Percentiles rank a stretch among this genome's conserved stretches.
These are phyloP conservation scores for Jatropha multifida DNA, from an alignment of 441 rosid species.

Conservation along the genomic window DNA sequence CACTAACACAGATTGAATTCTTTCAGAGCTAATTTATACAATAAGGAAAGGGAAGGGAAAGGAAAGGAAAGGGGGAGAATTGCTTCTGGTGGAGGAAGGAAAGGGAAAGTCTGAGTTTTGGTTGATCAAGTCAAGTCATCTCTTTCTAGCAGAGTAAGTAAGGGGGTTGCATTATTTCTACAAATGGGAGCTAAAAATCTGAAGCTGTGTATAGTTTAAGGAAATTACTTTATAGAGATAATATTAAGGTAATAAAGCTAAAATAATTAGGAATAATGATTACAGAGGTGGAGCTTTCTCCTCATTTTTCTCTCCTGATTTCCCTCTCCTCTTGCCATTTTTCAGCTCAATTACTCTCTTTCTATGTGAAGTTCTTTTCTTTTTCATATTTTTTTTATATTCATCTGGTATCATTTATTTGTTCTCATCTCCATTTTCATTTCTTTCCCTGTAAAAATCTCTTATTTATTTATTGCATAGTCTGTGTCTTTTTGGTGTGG, in stretches of 20 bases:
- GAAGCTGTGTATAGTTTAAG: background rate
- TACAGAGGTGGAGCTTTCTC: constrained; percentile 27
- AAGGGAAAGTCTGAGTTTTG: background rate
- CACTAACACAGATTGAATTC: too few relatives aligned
- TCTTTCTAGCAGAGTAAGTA: constrained; percentile 2
- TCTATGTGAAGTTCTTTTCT: background rate
- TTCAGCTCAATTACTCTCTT: constrained; percentile 17
- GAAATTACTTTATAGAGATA: background rate
- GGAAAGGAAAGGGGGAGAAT: background rate
- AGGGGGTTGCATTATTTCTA: constrained; percentile 8
- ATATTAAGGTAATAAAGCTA: background rate
- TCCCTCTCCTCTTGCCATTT: constrained; percentile 43
- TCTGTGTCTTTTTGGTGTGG: constrained; percentile 14
- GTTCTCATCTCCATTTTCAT: background rate
- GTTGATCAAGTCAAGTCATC: constrained; percentile 20
- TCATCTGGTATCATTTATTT: background rate
- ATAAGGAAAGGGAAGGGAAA: too few relatives aligned
- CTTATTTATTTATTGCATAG: background rate
- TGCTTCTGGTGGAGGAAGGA: background rate
- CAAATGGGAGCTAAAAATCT: constrained; percentile 13
- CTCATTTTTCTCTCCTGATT: constrained; percentile 46
- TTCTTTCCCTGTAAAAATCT: background rate
- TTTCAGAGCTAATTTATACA: background rate
- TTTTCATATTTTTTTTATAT: background rate
- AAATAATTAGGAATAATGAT: background rate